Conservation (phyloP, 768 basidiomycete genomes). For the Termitomyces bulborhizus region DNA sequence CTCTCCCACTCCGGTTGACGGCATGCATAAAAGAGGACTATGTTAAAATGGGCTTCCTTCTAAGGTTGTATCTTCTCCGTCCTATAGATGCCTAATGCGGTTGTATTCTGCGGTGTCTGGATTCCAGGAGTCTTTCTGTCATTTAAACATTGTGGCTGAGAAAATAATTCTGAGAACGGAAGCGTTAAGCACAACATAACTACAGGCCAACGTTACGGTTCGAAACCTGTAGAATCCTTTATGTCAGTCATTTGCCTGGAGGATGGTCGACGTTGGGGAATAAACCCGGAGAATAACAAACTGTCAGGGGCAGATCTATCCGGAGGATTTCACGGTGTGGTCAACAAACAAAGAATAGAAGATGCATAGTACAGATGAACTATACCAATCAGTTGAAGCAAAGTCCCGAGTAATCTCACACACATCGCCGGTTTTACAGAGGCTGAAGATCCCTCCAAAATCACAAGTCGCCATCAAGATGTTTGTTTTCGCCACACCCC, state of each 20-base stretch:
- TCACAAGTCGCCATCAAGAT: constrained; percentile 22
- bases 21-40: not conserved
- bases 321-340: not conserved
- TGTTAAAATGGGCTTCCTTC: not conserved
- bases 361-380: not conserved
- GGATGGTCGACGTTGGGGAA: no score
- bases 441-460: constrained; percentile 52
- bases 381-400: not conserved
- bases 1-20: not conserved
- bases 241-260: no score
- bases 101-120: not conserved
- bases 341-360: not conserved
- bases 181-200: not conserved
- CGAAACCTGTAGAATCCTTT: not conserved
- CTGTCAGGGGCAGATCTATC: no score
- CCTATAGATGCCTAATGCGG: not conserved
- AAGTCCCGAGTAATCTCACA: not conserved
- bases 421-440: constrained; percentile 32
- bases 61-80: not conserved
- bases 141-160: not conserved
- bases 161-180: not conserved
- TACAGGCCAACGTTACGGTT: not conserved
- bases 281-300: no score
- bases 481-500: constrained; percentile 48
- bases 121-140: not conserved